Conservation (phyloP, 345 rosid genomes). For the Salix brachista region DNA sequence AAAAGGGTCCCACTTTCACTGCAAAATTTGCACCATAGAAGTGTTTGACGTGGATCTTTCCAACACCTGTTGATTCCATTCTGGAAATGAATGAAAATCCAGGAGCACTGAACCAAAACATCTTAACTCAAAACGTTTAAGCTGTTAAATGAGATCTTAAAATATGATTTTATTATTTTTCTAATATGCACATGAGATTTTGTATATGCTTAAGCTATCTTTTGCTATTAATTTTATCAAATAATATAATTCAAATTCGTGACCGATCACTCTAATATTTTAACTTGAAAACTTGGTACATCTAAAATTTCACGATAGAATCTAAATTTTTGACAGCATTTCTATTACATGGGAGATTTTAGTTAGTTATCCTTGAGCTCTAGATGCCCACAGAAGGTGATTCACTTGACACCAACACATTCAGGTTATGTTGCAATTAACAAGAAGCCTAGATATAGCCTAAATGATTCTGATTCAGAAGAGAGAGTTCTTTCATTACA, state of each 20-base stretch:
- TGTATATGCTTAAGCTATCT: no score
- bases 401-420: conserved; percentile 4
- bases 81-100: background rate
- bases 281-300: no score
- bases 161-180: no score
- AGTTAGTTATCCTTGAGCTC: background rate
- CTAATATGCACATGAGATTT: no score
- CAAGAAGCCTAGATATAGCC: background rate
- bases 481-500: background rate
- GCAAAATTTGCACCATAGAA: conserved; percentile 4
- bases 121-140: background rate
- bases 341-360: background rate
- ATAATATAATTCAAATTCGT: no score
- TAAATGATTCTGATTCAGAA: conserved; percentile 7
- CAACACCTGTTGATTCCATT: background rate
- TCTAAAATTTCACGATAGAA: no score
- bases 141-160: no score
- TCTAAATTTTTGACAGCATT: no score
- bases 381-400: background rate
- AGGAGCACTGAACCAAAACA: background rate
- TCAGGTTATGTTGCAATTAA: conserved; percentile 10
- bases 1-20: conserved; percentile 1
- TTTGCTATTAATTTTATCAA: no score
- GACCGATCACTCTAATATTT: no score
- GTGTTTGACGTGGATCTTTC: background rate